Percentiles rank a stretch among this genome's conserved stretches.
These are phyloP conservation scores for Spergularia bocconei DNA, from an alignment of 148 eudicot genomes.

Conservation along the genomic window DNA sequence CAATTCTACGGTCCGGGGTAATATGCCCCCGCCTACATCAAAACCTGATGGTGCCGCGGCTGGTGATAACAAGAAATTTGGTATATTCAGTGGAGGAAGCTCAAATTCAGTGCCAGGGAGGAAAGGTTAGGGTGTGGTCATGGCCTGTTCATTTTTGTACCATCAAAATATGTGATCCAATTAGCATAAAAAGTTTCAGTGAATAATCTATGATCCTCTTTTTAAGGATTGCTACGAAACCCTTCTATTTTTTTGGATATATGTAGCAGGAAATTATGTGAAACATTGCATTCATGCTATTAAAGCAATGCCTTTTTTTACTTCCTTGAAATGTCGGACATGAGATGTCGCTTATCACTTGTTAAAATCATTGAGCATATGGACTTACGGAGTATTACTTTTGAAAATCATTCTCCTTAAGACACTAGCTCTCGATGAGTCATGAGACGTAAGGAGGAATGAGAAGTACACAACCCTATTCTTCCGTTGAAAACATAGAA, in stretches of 20 bases:
- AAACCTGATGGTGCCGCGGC: slow-evolving; percentile 14
- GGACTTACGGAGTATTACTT: too few relatives aligned
- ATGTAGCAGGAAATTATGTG: background rate
- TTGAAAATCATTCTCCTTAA: too few relatives aligned
- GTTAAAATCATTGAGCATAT: too few relatives aligned
- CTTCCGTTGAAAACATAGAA: too few relatives aligned
- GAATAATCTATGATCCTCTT: background rate
- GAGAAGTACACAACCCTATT: too few relatives aligned
- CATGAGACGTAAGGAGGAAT: too few relatives aligned
- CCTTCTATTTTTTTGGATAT: background rate
- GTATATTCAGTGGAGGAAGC: slow-evolving; percentile 27
- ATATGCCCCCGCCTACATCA: slow-evolving; percentile 5
- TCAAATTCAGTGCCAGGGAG: slow-evolving; percentile 10
- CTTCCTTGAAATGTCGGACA: too few relatives aligned
- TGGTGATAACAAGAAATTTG: slow-evolving; percentile 24
- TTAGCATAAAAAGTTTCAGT: background rate
- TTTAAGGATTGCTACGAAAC: background rate
- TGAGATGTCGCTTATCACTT: too few relatives aligned
- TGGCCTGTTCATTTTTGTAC: background rate
- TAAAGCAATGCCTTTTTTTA: too few relatives aligned
- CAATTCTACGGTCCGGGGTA: slow-evolving; percentile 8
- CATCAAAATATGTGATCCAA: background rate
- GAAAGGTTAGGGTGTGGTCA: background rate
- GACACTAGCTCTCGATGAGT: too few relatives aligned
- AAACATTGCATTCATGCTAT: too few relatives aligned